Base-by-base conservation (phyloP, 176 grass and related monocot genomes). In the Phragmites australis region DNA sequence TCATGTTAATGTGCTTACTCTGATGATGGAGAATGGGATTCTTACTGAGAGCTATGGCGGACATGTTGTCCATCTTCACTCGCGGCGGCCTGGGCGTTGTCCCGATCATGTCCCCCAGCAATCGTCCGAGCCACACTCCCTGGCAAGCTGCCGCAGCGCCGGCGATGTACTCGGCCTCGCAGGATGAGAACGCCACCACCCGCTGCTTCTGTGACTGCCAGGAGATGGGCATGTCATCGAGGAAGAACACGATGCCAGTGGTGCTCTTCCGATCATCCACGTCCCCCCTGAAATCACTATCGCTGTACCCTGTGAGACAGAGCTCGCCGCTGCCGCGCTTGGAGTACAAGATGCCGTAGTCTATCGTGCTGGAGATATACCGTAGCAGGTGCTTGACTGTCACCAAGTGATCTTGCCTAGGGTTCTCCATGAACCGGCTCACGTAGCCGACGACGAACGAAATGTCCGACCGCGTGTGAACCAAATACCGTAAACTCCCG, bases 391-490 rank as follows among this genome's bases (percentile, higher is more conserved):
- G 22, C 19, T 44, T 67, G 3, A 67, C 9, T 0, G 63, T 17
- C 0, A 1, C 63, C 6, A 19, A 0, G 1, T 66, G 64, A 8
- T 66, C 64, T 1, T 10, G 1, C 0, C 1, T 2, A 0, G 19
- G 32, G 0, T 8, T 0, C 34, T 65, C 31, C 64, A 67, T 43
- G 64, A 42, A 67, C 2, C 39, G 7, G 8, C 31, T 41, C 18
- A 66, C 37, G 4, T 66, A 66, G 1, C 37, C 8, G 0, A 66
- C 37, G 1, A 3, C 63, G 14, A 22, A 42, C 2, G 18, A 2
- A 1, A 66, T n/a, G 34, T 66, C 64, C 1, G 64, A 19, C 7
- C 37, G 8, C 0, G 39, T 67, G 21, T 67, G 37, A 0, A 67
- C 19, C 0, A 66, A 34, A 13, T 66, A 66, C 6, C 63, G 9